Evolutionary conservation across 139 green algal genomes (phyloP).

Genomic region (Mesotaenium endlicherianum): DNA sequence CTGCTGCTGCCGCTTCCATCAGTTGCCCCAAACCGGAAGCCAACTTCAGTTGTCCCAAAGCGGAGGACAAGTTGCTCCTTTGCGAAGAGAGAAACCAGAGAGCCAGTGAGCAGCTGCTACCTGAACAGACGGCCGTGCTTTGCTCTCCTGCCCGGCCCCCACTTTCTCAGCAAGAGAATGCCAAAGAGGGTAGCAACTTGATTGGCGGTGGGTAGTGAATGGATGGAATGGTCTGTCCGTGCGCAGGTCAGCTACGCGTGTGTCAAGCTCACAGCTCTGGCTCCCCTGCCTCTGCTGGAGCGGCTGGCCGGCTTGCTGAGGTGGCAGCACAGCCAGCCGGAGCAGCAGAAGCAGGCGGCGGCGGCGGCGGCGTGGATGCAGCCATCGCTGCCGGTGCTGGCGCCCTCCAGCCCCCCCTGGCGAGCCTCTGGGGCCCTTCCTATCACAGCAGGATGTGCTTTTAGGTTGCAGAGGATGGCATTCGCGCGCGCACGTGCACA

Average conservation of each 20-base stretch:
- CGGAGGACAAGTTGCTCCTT: no score
- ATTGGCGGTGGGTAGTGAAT: no score
- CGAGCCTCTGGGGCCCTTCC: neutral
- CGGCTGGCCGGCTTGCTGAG: conserved; percentile 4
- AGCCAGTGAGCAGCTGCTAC: no score
- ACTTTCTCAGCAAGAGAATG: no score
- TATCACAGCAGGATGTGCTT: neutral
- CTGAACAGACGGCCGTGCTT: no score
- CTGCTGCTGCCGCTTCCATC: no score
- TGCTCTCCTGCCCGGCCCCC: no score
- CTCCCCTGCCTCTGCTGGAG: conserved; percentile 15
- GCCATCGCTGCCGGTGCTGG: conserved; percentile 37
- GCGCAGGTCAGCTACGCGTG: conserved; percentile 30
- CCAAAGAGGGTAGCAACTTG: no score
- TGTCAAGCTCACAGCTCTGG: conserved; percentile 40
- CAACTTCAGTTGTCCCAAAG: no score
- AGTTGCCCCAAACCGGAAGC: no score
- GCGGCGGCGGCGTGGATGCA: conserved; percentile 9
- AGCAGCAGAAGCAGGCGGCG: conserved; percentile 3
- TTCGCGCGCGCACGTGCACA: no score
- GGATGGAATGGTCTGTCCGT: neutral
- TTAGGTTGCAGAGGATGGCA: neutral
- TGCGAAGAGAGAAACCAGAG: no score
- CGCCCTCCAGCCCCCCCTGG: neutral
- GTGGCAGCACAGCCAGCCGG: conserved; percentile 19